Base-by-base conservation (phyloP, 768 basidiomycete genomes). In the Strobilomyces confusus region DNA sequence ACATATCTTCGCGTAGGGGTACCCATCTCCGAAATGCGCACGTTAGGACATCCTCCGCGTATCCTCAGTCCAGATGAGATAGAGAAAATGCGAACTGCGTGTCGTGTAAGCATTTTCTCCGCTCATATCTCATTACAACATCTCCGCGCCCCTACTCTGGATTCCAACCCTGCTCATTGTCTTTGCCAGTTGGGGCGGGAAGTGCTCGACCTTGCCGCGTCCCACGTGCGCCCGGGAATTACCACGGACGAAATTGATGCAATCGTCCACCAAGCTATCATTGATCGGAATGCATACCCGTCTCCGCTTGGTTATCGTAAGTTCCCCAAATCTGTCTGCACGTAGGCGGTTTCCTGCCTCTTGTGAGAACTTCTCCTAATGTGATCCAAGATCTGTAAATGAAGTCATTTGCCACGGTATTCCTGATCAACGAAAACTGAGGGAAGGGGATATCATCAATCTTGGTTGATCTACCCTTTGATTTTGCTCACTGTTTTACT, bases 391-490 rank as follows among this genome's bases (percentile, higher is more conserved):
- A 20, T 94, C 92, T 38, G 73, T 98, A 22, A 99, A 99, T 69
- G 95, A 98, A 71, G 88, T 82, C 47, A 95, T 99, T 62, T 98
- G 97, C 69, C 97, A 99, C 69, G 97, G 95, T 52, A 95, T 95
- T 57, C 94, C 95, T 34, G 92, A 95, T 73, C 78, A 87, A 65
- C 75, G 89, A 57, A 86, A 83, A 63, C 70, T 94, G 58, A 79
- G 79, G 62, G 92, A 98, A 59, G 97, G 97, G 17, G 97, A 99
- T 72, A 98, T 98, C 59, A 76, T 98, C 68, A 99, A 99, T 72
- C 83, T 99, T 48, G 94, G 90, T 87, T 57, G 54, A 76, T 66
- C 51, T 48, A 37, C 54, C 48, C 38, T 52, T 33, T 38, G 49
- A 34, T 48, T 40, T 34, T 52, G 36, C 33, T 54, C 53, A 42